Percentiles rank a stretch among this genome's conserved stretches.
Conservation (phyloP, 2,329 filamentous ascomycete species). For the Chrysosphaeria jannelii region DNA sequence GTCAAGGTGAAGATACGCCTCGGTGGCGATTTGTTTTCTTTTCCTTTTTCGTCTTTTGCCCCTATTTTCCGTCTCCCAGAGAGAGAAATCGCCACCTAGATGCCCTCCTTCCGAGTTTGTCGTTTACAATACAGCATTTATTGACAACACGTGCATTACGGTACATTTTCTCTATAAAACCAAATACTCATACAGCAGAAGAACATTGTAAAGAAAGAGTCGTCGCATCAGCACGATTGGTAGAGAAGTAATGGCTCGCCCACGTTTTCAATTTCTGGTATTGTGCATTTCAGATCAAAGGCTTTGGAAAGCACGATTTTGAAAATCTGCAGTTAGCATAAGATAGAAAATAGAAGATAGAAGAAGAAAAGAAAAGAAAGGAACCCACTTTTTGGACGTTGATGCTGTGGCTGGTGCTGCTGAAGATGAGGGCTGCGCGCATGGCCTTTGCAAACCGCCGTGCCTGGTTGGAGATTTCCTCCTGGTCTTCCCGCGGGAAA, state of each 20-base stretch:
- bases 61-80: not conserved
- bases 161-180: not conserved
- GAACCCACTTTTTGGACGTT: conserved; percentile 73
- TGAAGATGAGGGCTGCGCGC: conserved; percentile 93
- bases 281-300: conserved; percentile 95
- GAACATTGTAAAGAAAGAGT: not conserved
- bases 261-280: conserved; percentile 94
- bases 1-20: not conserved
- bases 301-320: conserved; percentile 98
- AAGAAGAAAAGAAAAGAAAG: not conserved
- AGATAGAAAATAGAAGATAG: conserved; percentile 1
- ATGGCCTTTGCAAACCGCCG: conserved; percentile 93
- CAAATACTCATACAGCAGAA: not conserved
- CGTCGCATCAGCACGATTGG: conserved; percentile 21
- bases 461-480: conserved; percentile 92
- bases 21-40: not conserved
- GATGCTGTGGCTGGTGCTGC: conserved; percentile 96
- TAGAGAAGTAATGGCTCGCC: conserved; percentile 89
- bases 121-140: not conserved
- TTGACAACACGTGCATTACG: not conserved
- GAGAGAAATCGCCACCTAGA: not conserved
- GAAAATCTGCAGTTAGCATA: conserved; percentile 44
- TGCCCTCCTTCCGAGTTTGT: no score
- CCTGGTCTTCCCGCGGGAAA: conserved; percentile 87
- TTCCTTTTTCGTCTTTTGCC: not conserved